Evolutionary conservation across 768 basidiomycete species (phyloP), one percentile per base, ranked within the genome.

Genomic region (Termitomyces sp.): DNA sequence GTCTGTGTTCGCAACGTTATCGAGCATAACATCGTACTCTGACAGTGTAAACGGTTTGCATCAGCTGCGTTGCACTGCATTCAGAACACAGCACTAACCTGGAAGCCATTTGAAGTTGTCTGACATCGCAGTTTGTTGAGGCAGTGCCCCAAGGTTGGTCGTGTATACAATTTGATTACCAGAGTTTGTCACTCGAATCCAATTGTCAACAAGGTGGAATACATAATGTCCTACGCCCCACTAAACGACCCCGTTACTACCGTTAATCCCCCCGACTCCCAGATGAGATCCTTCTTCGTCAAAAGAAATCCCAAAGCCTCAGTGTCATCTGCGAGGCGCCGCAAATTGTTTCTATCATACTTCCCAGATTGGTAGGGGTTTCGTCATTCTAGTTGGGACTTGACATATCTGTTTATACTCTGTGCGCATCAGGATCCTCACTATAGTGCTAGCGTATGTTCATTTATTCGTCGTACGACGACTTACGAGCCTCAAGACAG

Each of bases 341-440:
- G 74, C 58, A 73, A 75, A 58, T 69, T 90, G 10, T 59, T 89
- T 22, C 64, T 75, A 42, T 87, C 86, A 3, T 92, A 92, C 72
- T 79, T 81, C 24, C 87, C 88, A 0, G 90, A 92, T 64, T 92
- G 90, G 90, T 90, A 60, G 55, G 55, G 82, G 44, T 24, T 16
- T 38, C 59, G 16, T 47, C 18, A 13, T n/a, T n/a, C n/a, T 60
- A 36, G n/a, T 49, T 30, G 40, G 30, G 28, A n/a, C 42, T 38
- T 43, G 46, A 3, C 8, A 46, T 35, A 36, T 58, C 30, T 42
- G 53, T 12, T 45, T 44, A 49, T 36, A 33, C 30, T 43, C 12
- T 40, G 35, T 18, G 7, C 35, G 18, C 42, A 26, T 5, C 59
- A 92, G 91, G 91, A 66, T 83, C 43, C 66, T 92, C 22, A 90